Evolutionary conservation across 495 filamentous ascomycete genomes (phyloP).

Genomic region (Podospora fimiseda): DNA sequence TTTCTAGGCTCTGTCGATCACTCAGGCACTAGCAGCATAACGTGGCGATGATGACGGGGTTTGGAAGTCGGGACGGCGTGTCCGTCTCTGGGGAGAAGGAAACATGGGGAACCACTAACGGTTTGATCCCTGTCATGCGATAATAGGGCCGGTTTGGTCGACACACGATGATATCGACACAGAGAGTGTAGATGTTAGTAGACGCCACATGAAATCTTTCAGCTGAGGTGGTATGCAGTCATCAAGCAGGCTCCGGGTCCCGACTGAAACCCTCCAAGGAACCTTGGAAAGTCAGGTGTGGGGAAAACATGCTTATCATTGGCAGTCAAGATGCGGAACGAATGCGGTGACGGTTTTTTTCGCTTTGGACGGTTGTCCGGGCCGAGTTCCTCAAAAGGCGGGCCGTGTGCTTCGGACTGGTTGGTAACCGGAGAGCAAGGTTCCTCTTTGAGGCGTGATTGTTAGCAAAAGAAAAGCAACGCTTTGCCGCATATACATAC

Average conservation of each 20-base stretch:
- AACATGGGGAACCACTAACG: background rate
- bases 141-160: slow-evolving; percentile 12
- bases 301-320: background rate
- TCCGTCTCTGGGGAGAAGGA: slow-evolving; percentile 2
- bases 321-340: slow-evolving; percentile 3
- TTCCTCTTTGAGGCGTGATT: slow-evolving; percentile 6
- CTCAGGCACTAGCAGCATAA: slow-evolving; percentile 3
- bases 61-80: slow-evolving; percentile 13
- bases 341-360: slow-evolving; percentile 8
- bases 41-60: slow-evolving; percentile 17
- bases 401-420: slow-evolving; percentile 8
- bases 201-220: too few relatives aligned
- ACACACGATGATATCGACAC: background rate
- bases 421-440: slow-evolving; percentile 1
- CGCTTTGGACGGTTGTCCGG: slow-evolving; percentile 18
- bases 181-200: too few relatives aligned
- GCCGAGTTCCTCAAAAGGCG: slow-evolving; percentile 17
- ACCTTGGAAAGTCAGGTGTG: background rate
- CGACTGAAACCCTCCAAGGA: too few relatives aligned
- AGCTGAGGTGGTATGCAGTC: slow-evolving; percentile 4
- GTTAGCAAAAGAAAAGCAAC: background rate
- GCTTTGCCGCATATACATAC: background rate
- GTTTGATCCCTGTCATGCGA: slow-evolving; percentile 19
- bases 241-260: too few relatives aligned
- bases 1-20: slow-evolving; percentile 22